These are phyloP conservation scores for Leccinellum luteum DNA, from an alignment of 768 basidiomycete species.

Conservation along the genomic window DNA sequence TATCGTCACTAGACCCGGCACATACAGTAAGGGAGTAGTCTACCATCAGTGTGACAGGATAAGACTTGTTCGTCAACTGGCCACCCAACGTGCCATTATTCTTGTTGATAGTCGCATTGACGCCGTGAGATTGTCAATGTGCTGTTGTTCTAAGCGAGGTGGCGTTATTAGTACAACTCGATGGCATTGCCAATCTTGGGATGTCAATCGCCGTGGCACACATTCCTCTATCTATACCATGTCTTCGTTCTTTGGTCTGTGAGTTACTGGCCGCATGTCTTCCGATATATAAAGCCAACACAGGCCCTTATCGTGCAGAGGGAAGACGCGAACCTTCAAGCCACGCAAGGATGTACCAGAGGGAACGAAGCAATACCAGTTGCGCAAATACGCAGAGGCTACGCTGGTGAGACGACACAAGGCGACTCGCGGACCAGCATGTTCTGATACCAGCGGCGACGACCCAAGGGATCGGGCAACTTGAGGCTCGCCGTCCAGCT, in stretches of 20 bases:
- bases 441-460: constrained; percentile 12
- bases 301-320: constrained; percentile 43
- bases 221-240: constrained; percentile 37
- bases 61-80: not conserved
- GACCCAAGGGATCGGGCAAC: constrained; percentile 86
- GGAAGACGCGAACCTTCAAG: constrained; percentile 93
- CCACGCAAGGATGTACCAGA: constrained; percentile 93
- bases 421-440: not conserved
- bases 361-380: constrained; percentile 96
- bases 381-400: constrained; percentile 97
- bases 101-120: not conserved
- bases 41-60: not conserved
- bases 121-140: not conserved
- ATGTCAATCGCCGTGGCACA: constrained; percentile 3
- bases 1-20: not conserved
- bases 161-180: not conserved
- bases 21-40: not conserved
- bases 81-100: not conserved
- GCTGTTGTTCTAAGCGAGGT: not conserved
- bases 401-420: constrained; percentile 57
- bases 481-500: constrained; percentile 87
- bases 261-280: constrained; percentile 32
- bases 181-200: constrained; percentile 16
- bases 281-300: constrained; percentile 10
- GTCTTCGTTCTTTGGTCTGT: constrained; percentile 91